Percentiles rank a stretch among this genome's conserved stretches.
phyloP scores from a whole-genome alignment of 805 yeast genomes.

The Candida ovalis region DNA sequence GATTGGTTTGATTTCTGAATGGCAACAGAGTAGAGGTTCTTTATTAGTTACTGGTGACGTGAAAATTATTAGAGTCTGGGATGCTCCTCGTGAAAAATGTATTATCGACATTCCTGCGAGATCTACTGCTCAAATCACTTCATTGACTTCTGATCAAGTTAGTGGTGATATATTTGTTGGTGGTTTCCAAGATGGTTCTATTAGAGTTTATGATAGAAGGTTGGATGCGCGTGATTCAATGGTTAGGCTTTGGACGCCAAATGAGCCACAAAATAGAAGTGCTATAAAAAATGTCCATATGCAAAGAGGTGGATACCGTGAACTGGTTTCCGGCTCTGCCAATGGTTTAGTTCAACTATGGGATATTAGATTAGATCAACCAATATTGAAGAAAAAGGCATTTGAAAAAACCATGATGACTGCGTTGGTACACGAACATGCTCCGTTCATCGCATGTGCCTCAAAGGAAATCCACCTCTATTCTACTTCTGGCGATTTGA shows the following conservation, averaged over 20 bases:
- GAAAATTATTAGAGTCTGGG: conserved; percentile 89
- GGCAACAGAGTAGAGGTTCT: conserved; percentile 96
- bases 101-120: conserved; percentile 86
- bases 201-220: conserved; percentile 89
- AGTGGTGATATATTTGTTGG: conserved; percentile 88
- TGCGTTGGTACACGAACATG: conserved; percentile 90
- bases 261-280: conserved; percentile 19
- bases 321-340: conserved; percentile 75
- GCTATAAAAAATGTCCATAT: conserved; percentile 73
- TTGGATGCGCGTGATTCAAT: conserved; percentile 79
- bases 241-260: conserved; percentile 76
- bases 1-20: conserved; percentile 81
- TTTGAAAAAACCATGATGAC: conserved; percentile 52
- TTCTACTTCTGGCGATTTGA: conserved; percentile 77
- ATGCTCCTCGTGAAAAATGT: conserved; percentile 90
- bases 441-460: conserved; percentile 89
- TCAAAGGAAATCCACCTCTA: conserved; percentile 74
- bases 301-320: conserved; percentile 96
- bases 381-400: conserved; percentile 64
- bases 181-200: conserved; percentile 87
- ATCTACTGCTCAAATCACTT: conserved; percentile 81
- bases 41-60: conserved; percentile 92
- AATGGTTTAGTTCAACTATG: conserved; percentile 84
- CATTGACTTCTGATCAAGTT: conserved; percentile 91
- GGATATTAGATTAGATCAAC: conserved; percentile 79